Evolutionary conservation across 163 green algal genomes (phyloP).

Genomic region (Chlamydomonas reinhardtii): DNA sequence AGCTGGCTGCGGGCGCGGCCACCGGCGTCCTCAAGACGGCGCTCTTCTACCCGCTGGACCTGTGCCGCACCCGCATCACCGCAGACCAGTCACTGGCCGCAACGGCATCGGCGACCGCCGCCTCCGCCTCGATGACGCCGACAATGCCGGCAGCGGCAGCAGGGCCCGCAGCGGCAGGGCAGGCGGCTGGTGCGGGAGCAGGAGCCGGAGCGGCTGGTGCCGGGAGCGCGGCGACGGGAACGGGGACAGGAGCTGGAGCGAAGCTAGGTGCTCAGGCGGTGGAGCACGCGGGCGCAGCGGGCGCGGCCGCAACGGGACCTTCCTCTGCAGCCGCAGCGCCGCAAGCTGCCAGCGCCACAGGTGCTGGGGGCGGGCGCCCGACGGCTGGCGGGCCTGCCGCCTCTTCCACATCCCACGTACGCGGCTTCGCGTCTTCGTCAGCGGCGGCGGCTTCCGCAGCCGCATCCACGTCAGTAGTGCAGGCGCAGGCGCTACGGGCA

Average conservation of each 20-base stretch:
- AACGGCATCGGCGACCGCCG: neutral
- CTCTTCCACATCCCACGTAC: neutral
- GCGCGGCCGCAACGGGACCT: too few relatives aligned
- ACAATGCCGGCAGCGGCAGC: neutral
- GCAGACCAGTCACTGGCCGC: slow-evolving; percentile 71
- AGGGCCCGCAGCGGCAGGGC: too few relatives aligned
- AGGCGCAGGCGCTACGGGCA: too few relatives aligned
- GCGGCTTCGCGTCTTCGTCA: too few relatives aligned
- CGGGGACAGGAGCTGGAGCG: neutral
- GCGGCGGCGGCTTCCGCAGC: too few relatives aligned
- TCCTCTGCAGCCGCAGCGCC: neutral
- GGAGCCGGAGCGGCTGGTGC: neutral
- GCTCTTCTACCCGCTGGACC: slow-evolving; percentile 95
- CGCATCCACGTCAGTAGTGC: too few relatives aligned
- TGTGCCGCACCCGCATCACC: slow-evolving; percentile 84
- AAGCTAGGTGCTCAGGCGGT: too few relatives aligned
- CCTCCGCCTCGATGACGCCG: too few relatives aligned
- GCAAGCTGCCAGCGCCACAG: too few relatives aligned
- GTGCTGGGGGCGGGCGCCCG: neutral
- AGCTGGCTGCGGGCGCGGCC: slow-evolving; percentile 54
- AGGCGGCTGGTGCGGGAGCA: neutral
- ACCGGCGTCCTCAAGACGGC: slow-evolving; percentile 61
- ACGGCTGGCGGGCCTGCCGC: too few relatives aligned
- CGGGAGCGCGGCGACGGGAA: neutral
- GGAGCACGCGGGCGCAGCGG: too few relatives aligned